Base-by-base conservation (phyloP, 2,329 filamentous ascomycete species). In the Neopestalotiopsis sp. region DNA sequence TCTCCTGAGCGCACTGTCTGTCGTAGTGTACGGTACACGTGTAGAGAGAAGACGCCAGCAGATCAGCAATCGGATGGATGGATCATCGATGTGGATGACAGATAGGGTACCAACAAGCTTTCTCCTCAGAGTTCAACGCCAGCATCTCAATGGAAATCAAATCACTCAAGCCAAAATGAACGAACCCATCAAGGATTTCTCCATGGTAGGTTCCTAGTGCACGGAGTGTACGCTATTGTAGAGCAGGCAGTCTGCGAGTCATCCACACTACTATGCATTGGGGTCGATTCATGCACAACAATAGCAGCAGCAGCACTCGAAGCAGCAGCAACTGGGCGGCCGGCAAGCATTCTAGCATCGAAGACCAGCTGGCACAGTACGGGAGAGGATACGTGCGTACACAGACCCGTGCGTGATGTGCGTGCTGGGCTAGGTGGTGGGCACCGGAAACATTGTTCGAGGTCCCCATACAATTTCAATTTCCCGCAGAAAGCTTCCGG, bases 251-350 rank as follows among this genome's bases (percentile, higher is more conserved):
- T 56, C 63, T 66, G 63, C 63, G 63, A 66, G 63, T 66, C 63
- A 66, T 66, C 63, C 20, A 45, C 59, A 62, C 30, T 40, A 20
- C 32, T 40, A 62, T 52, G 45, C 45, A 20, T 52, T 24, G n/a
- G 59, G 32, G 63, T 45, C 17, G n/a, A n/a, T 66, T 66, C 45
- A 66, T 66, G 63, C 63, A 57, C n/a, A 13, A 24, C 58, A 62
- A n/a, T 24, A 62, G 12, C 32, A 62, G 17, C 13, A 62, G 30
- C 59, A 62, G 32, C n/a, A 20, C 13, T 17, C 17, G 12, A 14
- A 38, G 13, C n/a, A 62, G 7, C 24, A 52, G 59, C 59, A 62
- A 40, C 28, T 34, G 10, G 58, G 7, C 34, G 59, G 32, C 28
- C 34, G 59, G 59, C n/a, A 34, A 38, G 24, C 32, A 34, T 28